Evolutionary conservation across 2,329 filamentous ascomycete species (phyloP).

Genomic region (Albophoma yamanashiensis): DNA sequence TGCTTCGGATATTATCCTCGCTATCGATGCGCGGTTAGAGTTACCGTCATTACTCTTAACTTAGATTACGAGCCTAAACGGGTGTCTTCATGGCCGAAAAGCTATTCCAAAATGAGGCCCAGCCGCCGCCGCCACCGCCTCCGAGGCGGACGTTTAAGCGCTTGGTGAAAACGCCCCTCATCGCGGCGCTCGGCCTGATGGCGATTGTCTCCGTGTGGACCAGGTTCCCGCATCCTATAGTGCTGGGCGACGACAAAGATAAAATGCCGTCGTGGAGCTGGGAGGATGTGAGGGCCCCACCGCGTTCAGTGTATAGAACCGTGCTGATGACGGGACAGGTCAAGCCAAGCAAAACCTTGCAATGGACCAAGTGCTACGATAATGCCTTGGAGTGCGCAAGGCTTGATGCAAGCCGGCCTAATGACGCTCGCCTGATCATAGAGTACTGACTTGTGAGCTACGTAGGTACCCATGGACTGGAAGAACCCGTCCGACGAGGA

Average conservation of each 20-base stretch:
- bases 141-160: background rate
- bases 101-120: background rate
- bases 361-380: background rate
- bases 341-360: slow-evolving; percentile 14
- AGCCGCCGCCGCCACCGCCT: background rate
- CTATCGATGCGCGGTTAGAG: too few species aligned
- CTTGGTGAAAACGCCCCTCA: background rate
- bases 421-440: background rate
- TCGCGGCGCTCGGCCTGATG: slow-evolving; percentile 9
- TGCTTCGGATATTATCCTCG: too few species aligned
- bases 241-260: background rate
- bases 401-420: slow-evolving; percentile 13
- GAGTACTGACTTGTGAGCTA: background rate
- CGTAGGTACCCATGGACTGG: slow-evolving; percentile 25
- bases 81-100: background rate
- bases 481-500: slow-evolving; percentile 13
- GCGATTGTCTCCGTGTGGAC: slow-evolving; percentile 6
- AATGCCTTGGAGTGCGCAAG: slow-evolving; percentile 19
- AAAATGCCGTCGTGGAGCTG: slow-evolving; percentile 13
- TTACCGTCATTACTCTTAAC: too few species aligned
- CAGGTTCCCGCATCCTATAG: background rate
- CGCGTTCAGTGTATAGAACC: too few species aligned
- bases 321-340: slow-evolving; percentile 1
- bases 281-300: slow-evolving; percentile 6
- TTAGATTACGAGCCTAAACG: too few species aligned